A percentile compares a stretch with the other conserved stretches of the same genome.
Conservation (phyloP, 2,329 filamentous ascomycete species). For the Blastomyces percursus region DNA sequence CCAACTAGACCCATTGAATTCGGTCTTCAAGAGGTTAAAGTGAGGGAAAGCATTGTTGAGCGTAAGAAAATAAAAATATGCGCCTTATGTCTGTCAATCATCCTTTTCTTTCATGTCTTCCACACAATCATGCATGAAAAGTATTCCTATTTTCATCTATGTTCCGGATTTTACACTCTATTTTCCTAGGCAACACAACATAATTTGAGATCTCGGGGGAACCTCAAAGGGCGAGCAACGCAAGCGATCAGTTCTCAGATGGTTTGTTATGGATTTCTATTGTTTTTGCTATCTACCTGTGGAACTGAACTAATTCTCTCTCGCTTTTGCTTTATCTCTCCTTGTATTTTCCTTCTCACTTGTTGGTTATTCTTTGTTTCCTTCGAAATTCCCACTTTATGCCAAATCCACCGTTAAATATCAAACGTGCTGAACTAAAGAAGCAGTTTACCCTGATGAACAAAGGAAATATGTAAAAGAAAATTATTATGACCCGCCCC, state of each 20-base stretch:
- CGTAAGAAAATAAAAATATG: too few relatives aligned
- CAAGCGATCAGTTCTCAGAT: neutral
- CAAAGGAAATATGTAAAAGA: neutral
- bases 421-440: neutral
- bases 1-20: neutral
- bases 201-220: neutral
- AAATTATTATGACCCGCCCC: neutral
- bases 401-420: neutral
- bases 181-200: neutral
- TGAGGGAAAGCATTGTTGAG: neutral
- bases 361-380: neutral
- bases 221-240: neutral
- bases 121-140: neutral
- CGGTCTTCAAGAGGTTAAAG: neutral
- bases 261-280: neutral
- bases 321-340: neutral
- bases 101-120: neutral
- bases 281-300: neutral
- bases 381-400: neutral
- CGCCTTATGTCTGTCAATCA: neutral
- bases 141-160: neutral
- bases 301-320: neutral
- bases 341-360: neutral
- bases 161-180: neutral
- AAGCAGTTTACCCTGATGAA: neutral